Evolutionary conservation across 2,329 filamentous ascomycete genomes (phyloP).

Genomic region (Sarocladiaceae sp.): DNA sequence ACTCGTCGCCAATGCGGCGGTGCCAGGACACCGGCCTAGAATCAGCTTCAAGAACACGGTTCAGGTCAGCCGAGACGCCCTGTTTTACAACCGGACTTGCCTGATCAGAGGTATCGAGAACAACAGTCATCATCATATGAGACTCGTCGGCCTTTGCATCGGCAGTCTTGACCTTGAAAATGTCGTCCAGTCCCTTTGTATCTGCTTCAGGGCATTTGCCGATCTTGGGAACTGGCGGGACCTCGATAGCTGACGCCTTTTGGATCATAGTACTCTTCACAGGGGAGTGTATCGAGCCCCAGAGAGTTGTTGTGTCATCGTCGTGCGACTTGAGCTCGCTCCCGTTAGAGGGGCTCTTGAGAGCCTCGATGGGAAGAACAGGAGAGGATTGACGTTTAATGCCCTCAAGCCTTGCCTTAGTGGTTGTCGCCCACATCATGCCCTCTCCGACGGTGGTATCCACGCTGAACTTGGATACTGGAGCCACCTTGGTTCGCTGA

Average conservation of each 20-base stretch:
- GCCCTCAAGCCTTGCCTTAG: slow-evolving; percentile 1
- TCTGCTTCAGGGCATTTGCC: background rate
- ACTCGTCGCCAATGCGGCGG: slow-evolving; percentile 53
- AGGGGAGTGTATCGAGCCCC: slow-evolving; percentile 49
- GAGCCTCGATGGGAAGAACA: slow-evolving; percentile 36
- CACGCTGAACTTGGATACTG: slow-evolving; percentile 27
- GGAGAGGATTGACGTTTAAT: slow-evolving; percentile 45
- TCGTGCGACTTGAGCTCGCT: slow-evolving; percentile 30
- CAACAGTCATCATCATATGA: background rate
- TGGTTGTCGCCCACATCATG: background rate
- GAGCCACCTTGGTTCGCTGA: background rate
- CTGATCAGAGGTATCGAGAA: slow-evolving; percentile 5
- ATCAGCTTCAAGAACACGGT: background rate
- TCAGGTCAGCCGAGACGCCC: background rate
- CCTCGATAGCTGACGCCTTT: slow-evolving; percentile 32
- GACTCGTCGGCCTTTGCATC: background rate
- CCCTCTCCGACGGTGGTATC: slow-evolving; percentile 17
- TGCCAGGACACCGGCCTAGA: slow-evolving; percentile 37
- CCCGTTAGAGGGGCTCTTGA: slow-evolving; percentile 24
- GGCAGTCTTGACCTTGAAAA: background rate
- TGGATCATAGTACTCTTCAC: slow-evolving; percentile 40
- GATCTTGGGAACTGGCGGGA: slow-evolving; percentile 15
- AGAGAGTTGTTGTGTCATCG: slow-evolving; percentile 38
- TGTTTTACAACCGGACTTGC: background rate
- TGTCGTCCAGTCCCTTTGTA: background rate